Evolutionary conservation across 257 asterid genomes (phyloP).

Genomic region (Jaltomata sinuosa): DNA sequence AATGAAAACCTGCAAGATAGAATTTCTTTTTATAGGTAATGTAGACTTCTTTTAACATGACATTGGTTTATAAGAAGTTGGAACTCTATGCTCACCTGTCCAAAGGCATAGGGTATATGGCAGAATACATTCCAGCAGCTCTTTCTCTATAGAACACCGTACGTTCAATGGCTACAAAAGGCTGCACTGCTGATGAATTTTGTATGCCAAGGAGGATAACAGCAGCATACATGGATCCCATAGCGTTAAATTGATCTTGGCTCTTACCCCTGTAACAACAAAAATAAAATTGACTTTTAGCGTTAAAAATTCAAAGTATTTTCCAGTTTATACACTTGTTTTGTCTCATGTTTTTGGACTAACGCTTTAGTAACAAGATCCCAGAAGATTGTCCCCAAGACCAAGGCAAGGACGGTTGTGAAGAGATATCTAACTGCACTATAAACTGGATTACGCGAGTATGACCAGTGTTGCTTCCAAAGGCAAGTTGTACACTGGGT

Average conservation of each 20-base stretch:
- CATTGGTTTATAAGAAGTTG: neutral
- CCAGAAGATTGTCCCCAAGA: neutral
- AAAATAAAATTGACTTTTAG: neutral
- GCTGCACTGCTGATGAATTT: conserved; percentile 50
- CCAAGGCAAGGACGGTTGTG: neutral
- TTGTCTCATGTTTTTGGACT: neutral
- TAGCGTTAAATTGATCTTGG: conserved; percentile 54
- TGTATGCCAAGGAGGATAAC: conserved; percentile 50
- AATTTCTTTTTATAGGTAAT: too few species aligned
- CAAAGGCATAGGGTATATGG: conserved; percentile 69
- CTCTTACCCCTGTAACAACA: conserved; percentile 15
- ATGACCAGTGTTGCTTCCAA: neutral
- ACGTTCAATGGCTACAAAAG: conserved; percentile 62
- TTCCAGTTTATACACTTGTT: too few species aligned
- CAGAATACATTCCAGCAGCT: conserved; percentile 81
- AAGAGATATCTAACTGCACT: neutral
- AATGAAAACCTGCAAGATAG: conserved; percentile 31
- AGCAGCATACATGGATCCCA: conserved; percentile 72
- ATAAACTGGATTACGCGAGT: neutral
- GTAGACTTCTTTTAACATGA: neutral
- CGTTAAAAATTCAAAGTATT: neutral
- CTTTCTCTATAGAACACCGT: conserved; percentile 69
- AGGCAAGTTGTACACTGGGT: neutral
- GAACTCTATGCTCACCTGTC: conserved; percentile 26
- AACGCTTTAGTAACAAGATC: neutral